Conservation (phyloP, 2,329 filamentous ascomycete genomes). For the Sphaerulina populicola region DNA sequence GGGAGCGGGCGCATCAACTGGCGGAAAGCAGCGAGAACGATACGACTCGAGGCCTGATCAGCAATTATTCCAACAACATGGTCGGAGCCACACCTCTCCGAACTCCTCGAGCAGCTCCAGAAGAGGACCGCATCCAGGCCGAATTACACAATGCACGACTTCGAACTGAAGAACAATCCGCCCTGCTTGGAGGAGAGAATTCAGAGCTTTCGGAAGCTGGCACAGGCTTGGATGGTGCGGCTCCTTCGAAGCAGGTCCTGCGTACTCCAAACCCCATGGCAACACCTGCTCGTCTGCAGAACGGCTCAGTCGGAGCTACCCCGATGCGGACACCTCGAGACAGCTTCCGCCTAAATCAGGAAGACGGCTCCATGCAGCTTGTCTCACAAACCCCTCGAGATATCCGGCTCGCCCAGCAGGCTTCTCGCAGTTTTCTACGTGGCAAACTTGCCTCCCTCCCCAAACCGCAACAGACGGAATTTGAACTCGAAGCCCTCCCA, state of each 20-base stretch:
- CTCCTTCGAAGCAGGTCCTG: constrained; percentile 69
- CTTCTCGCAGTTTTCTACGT: constrained; percentile 59
- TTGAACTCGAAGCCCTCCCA: constrained; percentile 76
- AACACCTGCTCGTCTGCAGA: constrained; percentile 65
- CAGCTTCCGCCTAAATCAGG: constrained; percentile 71
- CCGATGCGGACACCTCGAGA: constrained; percentile 84
- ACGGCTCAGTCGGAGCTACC: constrained; percentile 53
- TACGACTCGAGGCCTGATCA: constrained; percentile 74
- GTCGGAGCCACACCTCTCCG: constrained; percentile 79
- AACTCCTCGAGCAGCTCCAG: constrained; percentile 80
- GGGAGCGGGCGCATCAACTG: constrained; percentile 70
- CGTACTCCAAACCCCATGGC: constrained; percentile 95
- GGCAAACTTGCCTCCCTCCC: constrained; percentile 72
- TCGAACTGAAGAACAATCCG: constrained; percentile 87
- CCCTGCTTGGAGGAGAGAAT: constrained; percentile 86
- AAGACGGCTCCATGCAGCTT: constrained; percentile 56
- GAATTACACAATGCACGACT: constrained; percentile 91
- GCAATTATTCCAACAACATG: constrained; percentile 68
- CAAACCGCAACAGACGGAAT: constrained; percentile 86
- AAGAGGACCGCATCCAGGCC: constrained; percentile 93
- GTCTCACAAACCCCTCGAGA: constrained; percentile 70
- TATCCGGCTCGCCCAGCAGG: constrained; percentile 60
- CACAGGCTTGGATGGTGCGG: constrained; percentile 78
- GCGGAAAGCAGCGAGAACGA: constrained; percentile 74
- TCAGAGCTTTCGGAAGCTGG: constrained; percentile 78